Base-by-base conservation (phyloP, 306 rosid genomes). In the Begonia fuchsioides region DNA sequence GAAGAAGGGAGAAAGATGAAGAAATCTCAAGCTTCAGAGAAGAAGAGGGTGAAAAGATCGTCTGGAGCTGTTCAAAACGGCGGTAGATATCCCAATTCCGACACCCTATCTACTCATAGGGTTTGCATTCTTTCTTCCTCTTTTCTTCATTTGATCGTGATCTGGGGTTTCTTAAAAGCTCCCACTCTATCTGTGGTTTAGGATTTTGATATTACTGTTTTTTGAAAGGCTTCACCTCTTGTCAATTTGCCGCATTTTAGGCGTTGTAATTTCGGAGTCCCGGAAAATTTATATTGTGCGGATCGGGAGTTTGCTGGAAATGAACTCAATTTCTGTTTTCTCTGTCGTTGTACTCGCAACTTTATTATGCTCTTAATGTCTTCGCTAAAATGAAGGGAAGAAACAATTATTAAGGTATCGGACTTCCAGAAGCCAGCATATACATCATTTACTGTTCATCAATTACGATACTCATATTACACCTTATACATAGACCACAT, bases 1-100 rank as follows among this genome's bases (percentile, higher is more conserved):
- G 18, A 16, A 46, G 50, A 46, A 46, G 50, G 15, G 50, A 2
- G 50, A 10, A 16, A 3, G 10, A 90, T 92, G 98, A 92, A 78
- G 98, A 90, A 69, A 75, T 50, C 92, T 7, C 87, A 81, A 43
- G 97, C 78, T 44, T 78, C 84, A 4, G 98, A 92, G 76, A 92
- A 85, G 87, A 92, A 92, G 64, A 78, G 94, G 72, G 78, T 77
- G 11, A 79, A 94, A 68, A 81, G 98, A 50, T 78, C 86, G 53
- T 58, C 93, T 3, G 69, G 74, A 50, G 76, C 83, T 68, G 38
- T 72, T 68, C 81, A 65, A 47, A 80, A 80, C 52, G 81, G 79
- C 46, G 76, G 54, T 64, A 74, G 73, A 69, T 95, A 92, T 82
- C 86, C 72, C 79, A 65, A 60, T 71, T 66, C 87, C 49, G 98